A percentile compares a stretch with the other conserved stretches of the same genome.
These are phyloP conservation scores for Globisporangium abappressorium DNA, from an alignment of 352 stramenopile genomes.

Conservation along the genomic window DNA sequence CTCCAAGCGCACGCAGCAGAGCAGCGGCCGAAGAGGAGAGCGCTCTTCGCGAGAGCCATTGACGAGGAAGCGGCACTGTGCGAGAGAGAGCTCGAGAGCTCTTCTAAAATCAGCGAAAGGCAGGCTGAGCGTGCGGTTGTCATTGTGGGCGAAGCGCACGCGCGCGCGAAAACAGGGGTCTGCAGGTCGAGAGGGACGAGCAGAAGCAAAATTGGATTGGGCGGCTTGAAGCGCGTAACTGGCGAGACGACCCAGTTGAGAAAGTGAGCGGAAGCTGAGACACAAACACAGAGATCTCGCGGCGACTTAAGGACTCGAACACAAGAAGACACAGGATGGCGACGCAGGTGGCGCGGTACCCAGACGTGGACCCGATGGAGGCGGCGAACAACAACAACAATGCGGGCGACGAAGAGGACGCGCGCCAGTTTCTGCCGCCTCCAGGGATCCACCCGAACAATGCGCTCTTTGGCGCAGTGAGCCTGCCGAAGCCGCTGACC, in stretches of 20 bases:
- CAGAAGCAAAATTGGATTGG: neutral
- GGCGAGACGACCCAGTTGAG: neutral
- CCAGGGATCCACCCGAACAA: conserved; percentile 69
- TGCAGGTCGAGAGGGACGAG: neutral
- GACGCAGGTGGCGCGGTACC: conserved; percentile 15
- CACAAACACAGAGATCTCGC: neutral
- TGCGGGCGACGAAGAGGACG: neutral
- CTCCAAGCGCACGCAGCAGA: conserved; percentile 2
- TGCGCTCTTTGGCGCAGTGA: conserved; percentile 62
- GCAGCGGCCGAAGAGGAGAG: too few relatives aligned
- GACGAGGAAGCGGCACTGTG: neutral
- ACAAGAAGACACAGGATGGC: neutral
- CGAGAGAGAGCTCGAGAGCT: neutral
- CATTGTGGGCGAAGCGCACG: neutral
- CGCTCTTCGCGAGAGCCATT: neutral
- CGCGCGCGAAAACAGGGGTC: too few relatives aligned
- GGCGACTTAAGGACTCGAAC: neutral
- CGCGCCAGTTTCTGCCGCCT: conserved; percentile 40
- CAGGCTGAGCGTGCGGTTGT: neutral
- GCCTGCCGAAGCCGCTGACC: conserved; percentile 74
- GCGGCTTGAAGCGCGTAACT: neutral
- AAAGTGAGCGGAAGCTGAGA: neutral
- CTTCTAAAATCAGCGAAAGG: neutral
- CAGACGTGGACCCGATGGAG: neutral
- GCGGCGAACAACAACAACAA: conserved; percentile 4